phyloP scores from a whole-genome alignment of 164 flowering plant genomes.

The Akebia trifoliata region DNA sequence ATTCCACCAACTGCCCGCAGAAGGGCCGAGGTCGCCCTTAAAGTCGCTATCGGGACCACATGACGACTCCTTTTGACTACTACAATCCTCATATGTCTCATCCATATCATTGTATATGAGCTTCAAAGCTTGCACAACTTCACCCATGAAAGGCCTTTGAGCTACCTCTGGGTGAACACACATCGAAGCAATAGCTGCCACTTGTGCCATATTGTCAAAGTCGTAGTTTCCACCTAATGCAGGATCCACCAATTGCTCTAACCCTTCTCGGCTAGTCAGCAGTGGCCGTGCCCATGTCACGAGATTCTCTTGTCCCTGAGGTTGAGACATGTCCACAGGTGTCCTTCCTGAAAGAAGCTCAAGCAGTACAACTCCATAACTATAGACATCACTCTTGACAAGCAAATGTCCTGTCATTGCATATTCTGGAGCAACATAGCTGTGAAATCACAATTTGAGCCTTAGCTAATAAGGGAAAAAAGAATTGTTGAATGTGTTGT shows the following conservation, averaged over 20 bases:
- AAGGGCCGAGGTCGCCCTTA: too few species aligned
- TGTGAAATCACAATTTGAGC: slow-evolving; percentile 27
- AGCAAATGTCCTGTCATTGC: slow-evolving; percentile 64
- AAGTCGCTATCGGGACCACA: too few species aligned
- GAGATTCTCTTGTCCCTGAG: slow-evolving; percentile 86
- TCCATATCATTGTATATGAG: slow-evolving; percentile 77
- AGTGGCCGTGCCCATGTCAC: slow-evolving; percentile 95
- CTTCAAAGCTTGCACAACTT: slow-evolving; percentile 94
- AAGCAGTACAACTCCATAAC: slow-evolving; percentile 88
- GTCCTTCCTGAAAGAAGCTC: slow-evolving; percentile 87
- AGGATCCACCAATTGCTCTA: slow-evolving; percentile 80
- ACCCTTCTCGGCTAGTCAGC: slow-evolving; percentile 66
- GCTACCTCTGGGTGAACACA: slow-evolving; percentile 94
- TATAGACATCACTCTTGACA: slow-evolving; percentile 92
- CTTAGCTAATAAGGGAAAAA: slow-evolving; percentile 1
- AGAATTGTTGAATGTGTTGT: not conserved
- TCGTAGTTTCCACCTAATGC: slow-evolving; percentile 56
- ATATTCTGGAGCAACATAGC: slow-evolving; percentile 77
- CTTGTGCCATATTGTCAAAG: slow-evolving; percentile 85
- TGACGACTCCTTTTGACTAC: too few species aligned
- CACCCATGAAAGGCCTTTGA: slow-evolving; percentile 96
- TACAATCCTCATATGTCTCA: slow-evolving; percentile 57
- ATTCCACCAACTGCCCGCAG: slow-evolving; percentile 79
- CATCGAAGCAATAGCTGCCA: slow-evolving; percentile 95
- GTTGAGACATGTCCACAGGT: slow-evolving; percentile 91